A percentile compares a stretch with the other conserved stretches of the same genome.
phyloP scores from a whole-genome alignment of 2,329 filamentous ascomycete genomes.

The Fusarium nanum region DNA sequence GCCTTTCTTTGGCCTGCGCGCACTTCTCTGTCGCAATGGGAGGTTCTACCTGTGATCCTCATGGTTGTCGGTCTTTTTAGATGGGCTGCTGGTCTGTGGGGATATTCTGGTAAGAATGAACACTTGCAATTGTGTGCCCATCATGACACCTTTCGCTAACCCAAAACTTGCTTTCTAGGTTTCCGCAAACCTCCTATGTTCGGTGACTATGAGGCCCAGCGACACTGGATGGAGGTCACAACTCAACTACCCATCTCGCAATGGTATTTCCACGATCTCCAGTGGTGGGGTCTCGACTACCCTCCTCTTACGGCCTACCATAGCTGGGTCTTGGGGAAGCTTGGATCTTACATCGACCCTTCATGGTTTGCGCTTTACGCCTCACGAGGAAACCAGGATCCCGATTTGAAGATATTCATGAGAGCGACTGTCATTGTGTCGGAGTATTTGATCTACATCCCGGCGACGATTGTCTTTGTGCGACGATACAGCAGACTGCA shows the following conservation, averaged over 20 bases:
- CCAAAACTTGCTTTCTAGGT: conserved; percentile 60
- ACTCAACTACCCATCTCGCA: conserved; percentile 87
- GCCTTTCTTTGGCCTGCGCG: conserved; percentile 95
- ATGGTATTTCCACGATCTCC: conserved; percentile 97
- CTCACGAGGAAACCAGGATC: conserved; percentile 84
- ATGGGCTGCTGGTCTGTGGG: conserved; percentile 93
- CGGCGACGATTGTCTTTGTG: conserved; percentile 86
- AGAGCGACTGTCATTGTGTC: conserved; percentile 89
- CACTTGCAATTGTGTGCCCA: not conserved
- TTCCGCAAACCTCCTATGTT: conserved; percentile 87
- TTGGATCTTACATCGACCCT: conserved; percentile 82
- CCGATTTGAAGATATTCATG: conserved; percentile 92
- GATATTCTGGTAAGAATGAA: conserved; percentile 80
- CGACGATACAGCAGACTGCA: conserved; percentile 82
- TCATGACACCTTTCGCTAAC: conserved; percentile 31
- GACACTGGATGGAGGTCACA: conserved; percentile 99
- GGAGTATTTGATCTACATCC: conserved; percentile 90
- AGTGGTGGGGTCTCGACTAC: conserved; percentile 99
- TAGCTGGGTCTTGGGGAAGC: conserved; percentile 91
- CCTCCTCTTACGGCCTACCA: conserved; percentile 98
- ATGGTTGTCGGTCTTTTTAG: conserved; percentile 93
- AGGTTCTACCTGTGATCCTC: conserved; percentile 85
- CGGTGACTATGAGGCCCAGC: conserved; percentile 96
- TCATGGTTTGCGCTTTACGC: conserved; percentile 88
- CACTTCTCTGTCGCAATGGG: conserved; percentile 88